Conservation (phyloP, 768 basidiomycete genomes). For the Tricholomella constricta region DNA sequence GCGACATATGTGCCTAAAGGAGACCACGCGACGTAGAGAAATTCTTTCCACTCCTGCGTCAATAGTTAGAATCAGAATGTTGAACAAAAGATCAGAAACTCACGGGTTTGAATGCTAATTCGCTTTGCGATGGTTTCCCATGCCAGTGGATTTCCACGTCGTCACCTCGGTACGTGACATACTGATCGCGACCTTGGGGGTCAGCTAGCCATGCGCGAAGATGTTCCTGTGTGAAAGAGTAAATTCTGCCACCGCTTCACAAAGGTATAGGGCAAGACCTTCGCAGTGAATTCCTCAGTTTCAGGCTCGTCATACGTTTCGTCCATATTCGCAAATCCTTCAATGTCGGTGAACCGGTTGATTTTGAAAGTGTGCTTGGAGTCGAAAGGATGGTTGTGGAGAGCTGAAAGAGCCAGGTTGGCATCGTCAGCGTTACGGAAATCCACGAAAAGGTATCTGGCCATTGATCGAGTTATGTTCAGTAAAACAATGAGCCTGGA, state of each 20-base stretch:
- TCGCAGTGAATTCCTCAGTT: slow-evolving; percentile 69
- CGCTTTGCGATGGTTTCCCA: slow-evolving; percentile 85
- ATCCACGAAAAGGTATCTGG: slow-evolving; percentile 83
- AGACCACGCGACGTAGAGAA: slow-evolving; percentile 94
- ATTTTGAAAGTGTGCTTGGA: slow-evolving; percentile 81
- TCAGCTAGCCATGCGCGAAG: slow-evolving; percentile 95
- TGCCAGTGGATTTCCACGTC: slow-evolving; percentile 93
- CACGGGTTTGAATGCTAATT: slow-evolving; percentile 79
- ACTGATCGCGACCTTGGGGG: slow-evolving; percentile 91
- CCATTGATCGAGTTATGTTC: not conserved
- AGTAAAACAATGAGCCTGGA: not conserved
- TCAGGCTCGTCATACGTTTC: slow-evolving; percentile 80
- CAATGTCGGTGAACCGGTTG: slow-evolving; percentile 89
- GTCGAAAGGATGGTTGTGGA: slow-evolving; percentile 86
- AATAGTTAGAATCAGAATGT: slow-evolving; percentile 16
- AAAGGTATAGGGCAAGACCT: slow-evolving; percentile 45
- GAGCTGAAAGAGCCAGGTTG: slow-evolving; percentile 58
- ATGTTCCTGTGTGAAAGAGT: slow-evolving; percentile 69
- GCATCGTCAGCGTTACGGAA: slow-evolving; percentile 73
- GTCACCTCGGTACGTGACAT: slow-evolving; percentile 90
- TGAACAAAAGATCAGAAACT: slow-evolving; percentile 25
- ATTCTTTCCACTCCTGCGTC: slow-evolving; percentile 88
- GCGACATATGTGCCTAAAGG: slow-evolving; percentile 94
- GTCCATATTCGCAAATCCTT: slow-evolving; percentile 74
- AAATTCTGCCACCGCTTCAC: not conserved